These are phyloP conservation scores for Vitis vinifera DNA, from an alignment of 164 flowering plant genomes.

Conservation along the genomic window DNA sequence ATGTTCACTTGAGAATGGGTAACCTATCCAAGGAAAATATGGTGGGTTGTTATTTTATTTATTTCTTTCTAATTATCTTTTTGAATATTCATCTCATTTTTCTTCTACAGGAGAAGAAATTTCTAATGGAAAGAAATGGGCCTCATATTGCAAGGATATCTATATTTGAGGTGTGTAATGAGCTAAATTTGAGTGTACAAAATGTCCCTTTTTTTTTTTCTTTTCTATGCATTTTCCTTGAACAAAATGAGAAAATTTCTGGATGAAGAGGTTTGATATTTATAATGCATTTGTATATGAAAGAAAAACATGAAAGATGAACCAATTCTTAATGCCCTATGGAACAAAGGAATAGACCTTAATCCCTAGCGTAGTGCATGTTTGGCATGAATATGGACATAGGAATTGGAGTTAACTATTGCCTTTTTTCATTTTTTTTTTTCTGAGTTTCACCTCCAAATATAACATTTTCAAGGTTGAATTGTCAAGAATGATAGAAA, in stretches of 20 bases:
- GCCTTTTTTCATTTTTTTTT: too few relatives aligned
- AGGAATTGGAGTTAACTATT: too few relatives aligned
- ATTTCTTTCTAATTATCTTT: background rate
- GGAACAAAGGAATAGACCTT: too few relatives aligned
- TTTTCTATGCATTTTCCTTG: background rate
- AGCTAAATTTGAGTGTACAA: background rate
- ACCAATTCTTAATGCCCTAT: too few relatives aligned
- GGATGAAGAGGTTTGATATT: background rate
- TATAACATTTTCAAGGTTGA: too few relatives aligned
- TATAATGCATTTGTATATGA: background rate
- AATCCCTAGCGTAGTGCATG: too few relatives aligned
- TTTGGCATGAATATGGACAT: too few relatives aligned
- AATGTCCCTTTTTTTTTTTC: background rate
- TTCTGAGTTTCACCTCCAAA: too few relatives aligned
- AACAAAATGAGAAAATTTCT: background rate
- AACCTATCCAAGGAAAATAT: too few relatives aligned
- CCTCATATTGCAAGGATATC: constrained; percentile 83
- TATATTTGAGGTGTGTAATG: constrained; percentile 71
- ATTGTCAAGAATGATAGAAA: too few relatives aligned
- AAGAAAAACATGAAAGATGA: too few relatives aligned
- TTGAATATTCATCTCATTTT: background rate
- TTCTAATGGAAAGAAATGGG: constrained; percentile 83
- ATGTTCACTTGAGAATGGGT: background rate
- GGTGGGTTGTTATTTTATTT: constrained; percentile 1
- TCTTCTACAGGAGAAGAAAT: constrained; percentile 70